A percentile compares a stretch with the other conserved stretches of the same genome.
phyloP scores from a whole-genome alignment of 495 filamentous ascomycete genomes.

The Ramalina intermedia region DNA sequence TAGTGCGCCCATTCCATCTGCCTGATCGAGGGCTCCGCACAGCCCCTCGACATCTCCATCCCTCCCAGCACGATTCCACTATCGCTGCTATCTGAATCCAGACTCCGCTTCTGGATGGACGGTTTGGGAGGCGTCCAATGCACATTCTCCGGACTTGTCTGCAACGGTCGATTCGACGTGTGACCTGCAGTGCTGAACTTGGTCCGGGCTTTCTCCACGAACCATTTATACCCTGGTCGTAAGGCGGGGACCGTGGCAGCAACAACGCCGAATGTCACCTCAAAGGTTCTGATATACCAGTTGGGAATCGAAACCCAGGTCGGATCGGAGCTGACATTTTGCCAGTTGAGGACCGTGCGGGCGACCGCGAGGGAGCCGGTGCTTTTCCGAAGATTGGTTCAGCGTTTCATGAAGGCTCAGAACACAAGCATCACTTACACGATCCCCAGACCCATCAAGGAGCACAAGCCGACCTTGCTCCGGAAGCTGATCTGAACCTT shows the following conservation, averaged over 20 bases:
- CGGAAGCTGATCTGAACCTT: conserved; percentile 16
- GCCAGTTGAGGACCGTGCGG: conserved; percentile 8
- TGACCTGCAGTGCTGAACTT: no score
- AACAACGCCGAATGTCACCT: conserved; percentile 2
- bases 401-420: no score
- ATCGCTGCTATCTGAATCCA: no score
- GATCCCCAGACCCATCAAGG: conserved; percentile 22
- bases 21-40: no score
- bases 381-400: no score
- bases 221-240: background rate
- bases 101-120: no score
- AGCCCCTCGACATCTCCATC: background rate
- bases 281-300: conserved; percentile 4
- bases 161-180: no score
- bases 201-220: no score
- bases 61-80: background rate
- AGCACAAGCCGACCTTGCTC: conserved; percentile 21
- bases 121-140: no score
- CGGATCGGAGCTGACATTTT: conserved; percentile 1
- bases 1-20: background rate
- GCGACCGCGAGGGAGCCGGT: no score
- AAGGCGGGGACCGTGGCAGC: conserved; percentile 9
- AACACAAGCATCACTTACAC: no score
- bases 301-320: conserved; percentile 1
- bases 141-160: no score